Evolutionary conservation across 768 basidiomycete genomes (phyloP).

Genomic region (Naganishia vishniacii): DNA sequence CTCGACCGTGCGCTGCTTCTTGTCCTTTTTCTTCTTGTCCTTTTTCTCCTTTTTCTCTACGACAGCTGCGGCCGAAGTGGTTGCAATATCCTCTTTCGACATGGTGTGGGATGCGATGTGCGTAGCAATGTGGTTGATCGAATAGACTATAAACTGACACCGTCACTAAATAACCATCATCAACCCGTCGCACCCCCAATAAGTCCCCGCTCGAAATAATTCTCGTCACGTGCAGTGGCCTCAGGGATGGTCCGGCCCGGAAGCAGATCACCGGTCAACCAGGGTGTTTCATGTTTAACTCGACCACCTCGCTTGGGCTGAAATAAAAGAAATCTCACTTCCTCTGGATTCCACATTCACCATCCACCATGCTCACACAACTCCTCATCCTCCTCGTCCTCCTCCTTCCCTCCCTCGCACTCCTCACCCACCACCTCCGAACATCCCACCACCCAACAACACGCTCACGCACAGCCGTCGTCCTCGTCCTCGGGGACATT

Average conservation of each 20-base stretch:
- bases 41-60: slow-evolving; percentile 6
- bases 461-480: slow-evolving; percentile 60
- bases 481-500: slow-evolving; percentile 90
- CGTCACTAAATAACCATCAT: too few species aligned
- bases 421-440: slow-evolving; percentile 7
- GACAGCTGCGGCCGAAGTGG: neutral
- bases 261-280: too few species aligned
- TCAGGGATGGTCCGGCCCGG: too few species aligned
- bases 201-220: too few species aligned
- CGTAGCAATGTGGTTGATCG: too few species aligned
- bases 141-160: too few species aligned
- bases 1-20: slow-evolving; percentile 26
- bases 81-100: slow-evolving; percentile 11
- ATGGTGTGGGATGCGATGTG: neutral
- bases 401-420: neutral
- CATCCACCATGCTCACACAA: neutral
- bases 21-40: slow-evolving; percentile 14
- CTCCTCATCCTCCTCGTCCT: slow-evolving; percentile 10
- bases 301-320: too few species aligned
- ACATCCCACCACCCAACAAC: neutral
- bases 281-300: too few species aligned
- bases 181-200: too few species aligned
- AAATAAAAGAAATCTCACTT: neutral
- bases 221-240: too few species aligned
- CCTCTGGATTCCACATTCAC: neutral